Base-by-base conservation (phyloP, 2,329 filamentous ascomycete species). In the Macrophomina pseudophaseolina region DNA sequence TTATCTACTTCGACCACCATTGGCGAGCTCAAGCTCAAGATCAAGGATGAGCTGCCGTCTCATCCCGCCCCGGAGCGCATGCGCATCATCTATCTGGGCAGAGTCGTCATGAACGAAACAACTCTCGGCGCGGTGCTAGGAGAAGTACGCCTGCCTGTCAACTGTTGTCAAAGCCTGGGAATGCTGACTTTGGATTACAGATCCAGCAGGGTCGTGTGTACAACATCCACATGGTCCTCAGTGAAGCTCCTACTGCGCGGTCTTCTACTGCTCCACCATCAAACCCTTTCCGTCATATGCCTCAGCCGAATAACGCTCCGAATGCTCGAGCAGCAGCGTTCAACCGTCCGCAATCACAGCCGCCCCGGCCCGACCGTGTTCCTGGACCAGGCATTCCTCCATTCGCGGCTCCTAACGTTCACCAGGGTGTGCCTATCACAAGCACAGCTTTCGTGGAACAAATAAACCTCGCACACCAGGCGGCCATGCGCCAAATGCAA, bases 51-150 rank as follows among this genome's bases (percentile, higher is more conserved):
- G 9, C 74, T 88, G n/a, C 79, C 84, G 46, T 74, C 74, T 1
- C 72, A 71, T 54, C 78, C 78, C 5, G 69, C 71, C 5, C 70
- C 73, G 5, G 78, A 78, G 49, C 76, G 79, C 51, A 87, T 89
- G 76, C 81, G 86, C 51, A 74, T 90, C 67, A 87, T 89, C 23
- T 88, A 87, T 70, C 78, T 81, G 59, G 87, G 87, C 23, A 80
- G 83, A 66, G 79, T 89, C 6, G 73, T 80, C 6, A 80, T 84
- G 69, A 80, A 85, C 67, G 75, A 78, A 28, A 80, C 82, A 44
- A 83, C 80, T 0, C 74, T 90, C 65, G 75, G 76, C 35, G 78
- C 81, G 42, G 78, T 87, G 4, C 80, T 89, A 68, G 83, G 84
- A 48, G 75, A 81, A 16, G 65, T 66, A 42, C 18, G n/a, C 7